Evolutionary conservation across 306 rosid genomes (phyloP), one percentile per base, ranked within the genome.

Genomic region (Vigna unguiculata): DNA sequence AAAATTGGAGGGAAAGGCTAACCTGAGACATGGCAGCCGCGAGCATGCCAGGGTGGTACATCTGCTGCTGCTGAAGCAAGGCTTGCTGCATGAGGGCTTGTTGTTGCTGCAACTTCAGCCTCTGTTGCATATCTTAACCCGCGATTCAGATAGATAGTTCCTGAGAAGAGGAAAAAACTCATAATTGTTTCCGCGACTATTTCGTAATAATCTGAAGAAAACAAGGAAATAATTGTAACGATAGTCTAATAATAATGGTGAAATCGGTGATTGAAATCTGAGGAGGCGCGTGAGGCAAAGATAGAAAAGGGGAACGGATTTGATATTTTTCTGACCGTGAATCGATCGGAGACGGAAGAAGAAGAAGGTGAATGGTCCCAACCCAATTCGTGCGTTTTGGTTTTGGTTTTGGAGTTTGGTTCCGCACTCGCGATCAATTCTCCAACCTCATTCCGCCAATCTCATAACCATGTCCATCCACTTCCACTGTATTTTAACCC

Each of bases 1-100:
- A 36, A 2, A 36, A 61, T 25, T 16, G 3, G 20, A 11, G 10
- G 8, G 2, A 14, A 11, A n/a, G 34, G 14, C 10, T 4, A 17
- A 83, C 91, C 93, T 90, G 93, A 78, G 93, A 80, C 91, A 88
- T 86, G 22, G 96, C 89, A 70, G 96, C 91, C 7, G 93, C 96
- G 34, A 90, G 81, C 83, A 88, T 84, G 41, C 93, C 93, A 25
- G 96, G 96, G 62, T 90, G 96, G 40, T 90, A 90, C 88, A 90
- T 85, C 72, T 83, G 91, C 55, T 87, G 93, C 22, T 90, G 96
- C 57, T 90, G 96, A 57, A 90, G 91, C 82, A 90, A 82, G 5
- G 91, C 93, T 87, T 88, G 93, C 72, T 87, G 93, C 91, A 88
- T 88, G 69, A 90, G 86, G 49, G 89, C 91, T 77, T 89, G 88